Conservation (phyloP, 2,329 filamentous ascomycete species). For the Daldinia sp. region DNA sequence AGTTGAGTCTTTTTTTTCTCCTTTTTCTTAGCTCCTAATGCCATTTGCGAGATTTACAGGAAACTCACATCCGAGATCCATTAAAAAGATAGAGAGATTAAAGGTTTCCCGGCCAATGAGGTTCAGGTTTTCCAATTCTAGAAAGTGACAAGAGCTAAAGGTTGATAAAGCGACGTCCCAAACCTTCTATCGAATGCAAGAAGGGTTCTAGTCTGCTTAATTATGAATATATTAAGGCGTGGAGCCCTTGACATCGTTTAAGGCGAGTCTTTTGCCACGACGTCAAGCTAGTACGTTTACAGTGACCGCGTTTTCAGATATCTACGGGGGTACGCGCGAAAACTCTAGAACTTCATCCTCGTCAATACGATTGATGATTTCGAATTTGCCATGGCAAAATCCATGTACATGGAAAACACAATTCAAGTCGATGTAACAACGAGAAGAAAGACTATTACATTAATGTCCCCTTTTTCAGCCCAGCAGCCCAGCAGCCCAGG, state of each 20-base stretch:
- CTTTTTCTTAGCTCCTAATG: not conserved
- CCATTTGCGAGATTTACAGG: not conserved
- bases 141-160: conserved; percentile 25
- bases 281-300: conserved; percentile 7
- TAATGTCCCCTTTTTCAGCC: conserved; percentile 19
- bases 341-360: conserved; percentile 6
- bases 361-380: conserved; percentile 5
- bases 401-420: not conserved
- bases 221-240: conserved; percentile 9
- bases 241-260: conserved; percentile 18
- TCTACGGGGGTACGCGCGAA: conserved; percentile 3
- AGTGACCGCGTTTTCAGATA: conserved; percentile 7
- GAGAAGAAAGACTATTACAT: conserved; percentile 15
- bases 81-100: not conserved
- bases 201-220: conserved; percentile 23
- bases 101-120: conserved; percentile 24
- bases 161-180: conserved; percentile 16
- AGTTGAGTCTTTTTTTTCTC: conserved; percentile 27
- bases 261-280: conserved; percentile 18
- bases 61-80: conserved; percentile 12
- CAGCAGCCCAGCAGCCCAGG: conserved; percentile 4
- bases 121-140: conserved; percentile 19
- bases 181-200: conserved; percentile 26
- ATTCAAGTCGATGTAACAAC: conserved; percentile 8
- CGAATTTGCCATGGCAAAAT: not conserved